phyloP scores from a whole-genome alignment of 1,284 basidiomycete genomes.

The Cystobasidium sp. region DNA sequence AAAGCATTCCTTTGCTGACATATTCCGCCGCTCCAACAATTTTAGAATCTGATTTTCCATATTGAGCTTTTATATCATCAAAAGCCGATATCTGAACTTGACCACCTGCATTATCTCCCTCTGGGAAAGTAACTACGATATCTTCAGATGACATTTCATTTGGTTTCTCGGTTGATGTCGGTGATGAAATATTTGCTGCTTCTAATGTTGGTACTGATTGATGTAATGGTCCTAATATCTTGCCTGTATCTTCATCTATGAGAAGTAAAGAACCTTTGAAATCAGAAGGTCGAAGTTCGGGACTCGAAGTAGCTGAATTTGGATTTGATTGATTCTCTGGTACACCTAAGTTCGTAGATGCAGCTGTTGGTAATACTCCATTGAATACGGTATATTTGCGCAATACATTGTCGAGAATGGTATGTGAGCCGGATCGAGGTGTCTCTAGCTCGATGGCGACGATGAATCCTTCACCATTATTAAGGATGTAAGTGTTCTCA shows the following conservation, averaged over 20 bases:
- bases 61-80: conserved; percentile 34
- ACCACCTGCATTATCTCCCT: conserved; percentile 28
- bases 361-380: conserved; percentile 16
- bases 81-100: conserved; percentile 31
- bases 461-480: conserved; percentile 34
- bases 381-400: conserved; percentile 32
- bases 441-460: conserved; percentile 40
- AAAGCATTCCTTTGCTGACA: conserved; percentile 36
- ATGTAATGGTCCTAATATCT: conserved; percentile 37
- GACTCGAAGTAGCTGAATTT: conserved; percentile 19
- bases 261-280: conserved; percentile 36
- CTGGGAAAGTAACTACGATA: conserved; percentile 34
- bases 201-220: conserved; percentile 28
- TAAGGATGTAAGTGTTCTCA: conserved; percentile 30
- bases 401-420: conserved; percentile 35
- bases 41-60: conserved; percentile 28
- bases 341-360: conserved; percentile 2
- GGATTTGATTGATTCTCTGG: conserved; percentile 2
- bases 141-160: conserved; percentile 8
- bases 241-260: conserved; percentile 41
- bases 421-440: conserved; percentile 26
- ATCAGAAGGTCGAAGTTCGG: conserved; percentile 32
- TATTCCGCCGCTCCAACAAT: conserved; percentile 43
- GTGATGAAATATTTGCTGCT: conserved; percentile 6
- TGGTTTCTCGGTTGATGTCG: conserved; percentile 15